These are phyloP conservation scores for Artemisia annua DNA, from an alignment of 129 eudicot species.

Conservation along the genomic window DNA sequence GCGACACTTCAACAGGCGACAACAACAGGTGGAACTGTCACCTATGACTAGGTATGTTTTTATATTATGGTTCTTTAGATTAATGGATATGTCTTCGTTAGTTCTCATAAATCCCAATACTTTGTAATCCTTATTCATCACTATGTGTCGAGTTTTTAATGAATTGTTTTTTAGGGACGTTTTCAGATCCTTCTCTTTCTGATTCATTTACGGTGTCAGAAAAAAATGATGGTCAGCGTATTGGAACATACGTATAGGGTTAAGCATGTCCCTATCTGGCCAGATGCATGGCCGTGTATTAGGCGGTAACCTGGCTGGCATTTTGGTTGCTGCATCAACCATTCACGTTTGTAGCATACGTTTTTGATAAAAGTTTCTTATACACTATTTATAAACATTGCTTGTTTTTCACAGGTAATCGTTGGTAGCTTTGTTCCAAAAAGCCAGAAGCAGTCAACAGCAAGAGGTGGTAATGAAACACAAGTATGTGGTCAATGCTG, in stretches of 20 bases:
- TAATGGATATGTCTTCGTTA: too few relatives aligned
- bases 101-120: too few relatives aligned
- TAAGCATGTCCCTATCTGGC: constrained; percentile 59
- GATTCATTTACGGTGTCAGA: constrained; percentile 53
- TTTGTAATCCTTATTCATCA: too few relatives aligned
- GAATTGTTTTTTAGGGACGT: constrained; percentile 45
- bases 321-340: constrained; percentile 60
- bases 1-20: constrained; percentile 54
- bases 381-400: too few relatives aligned
- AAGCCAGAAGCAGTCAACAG: constrained; percentile 19
- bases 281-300: constrained; percentile 55
- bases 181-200: constrained; percentile 58
- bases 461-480: constrained; percentile 6
- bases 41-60: constrained; percentile 47
- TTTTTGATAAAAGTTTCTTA: too few relatives aligned
- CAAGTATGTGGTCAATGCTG: constrained; percentile 57
- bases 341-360: constrained; percentile 45
- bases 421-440: constrained; percentile 43
- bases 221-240: constrained; percentile 35
- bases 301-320: constrained; percentile 78
- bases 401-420: constrained; percentile 35
- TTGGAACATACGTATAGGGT: constrained; percentile 34
- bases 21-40: constrained; percentile 55
- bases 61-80: too few relatives aligned
- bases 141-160: not conserved